Base-by-base conservation (phyloP, 306 rosid genomes). In the Psophocarpus tetragonolobus region DNA sequence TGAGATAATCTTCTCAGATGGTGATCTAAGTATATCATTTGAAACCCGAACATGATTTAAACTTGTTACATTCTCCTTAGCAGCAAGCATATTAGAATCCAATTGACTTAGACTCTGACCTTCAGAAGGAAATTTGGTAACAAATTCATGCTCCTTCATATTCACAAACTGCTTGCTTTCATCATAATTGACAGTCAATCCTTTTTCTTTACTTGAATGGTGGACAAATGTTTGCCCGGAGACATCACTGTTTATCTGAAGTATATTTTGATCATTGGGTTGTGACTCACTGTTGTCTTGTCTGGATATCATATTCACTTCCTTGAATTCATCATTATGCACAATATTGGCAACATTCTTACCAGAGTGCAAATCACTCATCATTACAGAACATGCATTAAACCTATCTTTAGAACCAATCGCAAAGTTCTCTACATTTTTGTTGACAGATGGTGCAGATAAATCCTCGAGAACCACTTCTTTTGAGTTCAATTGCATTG, bases 21-120 rank as follows among this genome's bases (percentile, higher is more conserved):
- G 81, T 63, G 88, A 66, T 69, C 73, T 68, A 38, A 60, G 58
- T 44, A 80, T 82, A 81, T 84, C 83, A 42, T 74, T 85, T 54
- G 79, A 73, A 81, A 78, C 53, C 72, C 44, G 48, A 8, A 39
- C 74, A 62, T 77, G 84, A 74, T 78, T 84, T 53, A 62, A 58
- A 80, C 21, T 44, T 38, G 60, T 45, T 15, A 17, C 58, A 8
- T 70, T 80, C 38, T 47, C 67, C 3, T 68, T 75, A 21, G 23
- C 68, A 38, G 75, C 86, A 36, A 57, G 62, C 57, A 45, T 35
- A 68, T 36, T 64, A 54, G 77, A 3, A 71, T 54, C 62, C 73
- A 61, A 38, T 17, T 78, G 76, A 48, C 39, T 33, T 57, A 51
- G 15, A 38, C 33, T 73, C 80, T 68, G 81, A 30, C 39, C 74